Base-by-base conservation (phyloP, 2,329 filamentous ascomycete species). In the Penicillium glabrum region DNA sequence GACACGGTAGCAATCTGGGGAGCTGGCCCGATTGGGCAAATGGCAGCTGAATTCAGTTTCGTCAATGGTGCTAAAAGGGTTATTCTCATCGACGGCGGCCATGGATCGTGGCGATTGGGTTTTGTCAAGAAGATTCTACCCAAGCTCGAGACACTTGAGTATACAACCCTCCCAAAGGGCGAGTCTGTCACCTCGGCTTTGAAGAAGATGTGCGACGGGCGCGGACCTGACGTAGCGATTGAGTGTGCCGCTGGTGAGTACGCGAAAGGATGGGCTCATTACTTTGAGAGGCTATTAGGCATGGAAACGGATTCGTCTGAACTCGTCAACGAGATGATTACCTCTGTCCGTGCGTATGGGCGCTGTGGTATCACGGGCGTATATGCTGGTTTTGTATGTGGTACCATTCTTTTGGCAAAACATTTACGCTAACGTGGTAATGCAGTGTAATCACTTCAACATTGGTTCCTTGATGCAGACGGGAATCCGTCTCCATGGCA, bases 1-100 rank as follows among this genome's bases (percentile, higher is more conserved):
- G 91, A 96, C 65, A 80, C 86, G 2, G 91, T 96, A 1, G 91
- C 90, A 33, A 86, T 96, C 58, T 96, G 90, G 85, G 91, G 91
- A 19, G 90, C 88, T 0, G 91, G 91, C 0, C 92, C 91, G 0
- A 89, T 96, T 50, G 91, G 92, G 0, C 90, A 90, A 52, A 96
- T 93, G 76, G 85, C 82, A 2, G 89, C 87, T 1, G 80, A 86
- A 43, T 87, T 86, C 71, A 77, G 87, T 0, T 79, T 90, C 54
- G 76, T 85, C n/a, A 86, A 91, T 54, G 90, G 90, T 9, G 91
- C 91, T 0, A 82, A 77, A 45, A 83, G 89, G 59, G 82, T 96
- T 60, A 93, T 96, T 64, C 83, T 93, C 59, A 87, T 96, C 62
- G 92, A 96, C 69, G 84, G 83, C 3, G 90, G 86, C 49, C 58